Conservation (phyloP, 805 yeast genomes). For the Saturnispora halmiae region DNA sequence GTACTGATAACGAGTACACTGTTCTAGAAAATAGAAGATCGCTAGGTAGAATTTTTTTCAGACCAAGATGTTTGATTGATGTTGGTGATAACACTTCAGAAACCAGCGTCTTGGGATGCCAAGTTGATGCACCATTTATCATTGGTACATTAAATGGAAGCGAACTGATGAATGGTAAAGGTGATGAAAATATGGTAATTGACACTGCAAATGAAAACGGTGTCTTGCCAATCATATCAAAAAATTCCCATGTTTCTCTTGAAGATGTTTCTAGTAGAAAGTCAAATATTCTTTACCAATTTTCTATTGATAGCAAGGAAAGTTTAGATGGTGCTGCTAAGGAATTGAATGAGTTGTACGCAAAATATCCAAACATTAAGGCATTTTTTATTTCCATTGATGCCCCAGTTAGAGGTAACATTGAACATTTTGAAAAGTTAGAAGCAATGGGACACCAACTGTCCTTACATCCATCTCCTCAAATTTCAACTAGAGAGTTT, state of each 20-base stretch:
- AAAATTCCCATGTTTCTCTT: slow-evolving; percentile 71
- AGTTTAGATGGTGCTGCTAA: slow-evolving; percentile 48
- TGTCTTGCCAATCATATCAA: slow-evolving; percentile 76
- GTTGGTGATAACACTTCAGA: slow-evolving; percentile 53
- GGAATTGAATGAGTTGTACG: slow-evolving; percentile 18
- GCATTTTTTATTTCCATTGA: slow-evolving; percentile 82
- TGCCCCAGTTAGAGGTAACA: slow-evolving; percentile 69
- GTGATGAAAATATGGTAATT: slow-evolving; percentile 64
- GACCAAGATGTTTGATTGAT: slow-evolving; percentile 72
- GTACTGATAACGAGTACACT: slow-evolving; percentile 71
- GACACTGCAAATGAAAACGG: slow-evolving; percentile 57
- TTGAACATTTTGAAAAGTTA: slow-evolving; percentile 81
- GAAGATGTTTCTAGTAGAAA: slow-evolving; percentile 57
- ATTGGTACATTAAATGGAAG: slow-evolving; percentile 87
- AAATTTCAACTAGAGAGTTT: slow-evolving; percentile 9
- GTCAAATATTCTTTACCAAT: slow-evolving; percentile 75
- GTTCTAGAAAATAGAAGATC: slow-evolving; percentile 58
- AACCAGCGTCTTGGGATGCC: slow-evolving; percentile 60
- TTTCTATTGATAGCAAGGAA: slow-evolving; percentile 55
- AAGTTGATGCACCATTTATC: slow-evolving; percentile 68
- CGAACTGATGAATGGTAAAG: slow-evolving; percentile 76
- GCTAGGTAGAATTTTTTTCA: slow-evolving; percentile 75
- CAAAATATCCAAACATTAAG: slow-evolving; percentile 39
- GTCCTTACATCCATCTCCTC: slow-evolving; percentile 24
- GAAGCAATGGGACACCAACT: slow-evolving; percentile 37